These are phyloP conservation scores for Globisporangium parvum DNA, from an alignment of 352 stramenopile genomes.

Conservation along the genomic window DNA sequence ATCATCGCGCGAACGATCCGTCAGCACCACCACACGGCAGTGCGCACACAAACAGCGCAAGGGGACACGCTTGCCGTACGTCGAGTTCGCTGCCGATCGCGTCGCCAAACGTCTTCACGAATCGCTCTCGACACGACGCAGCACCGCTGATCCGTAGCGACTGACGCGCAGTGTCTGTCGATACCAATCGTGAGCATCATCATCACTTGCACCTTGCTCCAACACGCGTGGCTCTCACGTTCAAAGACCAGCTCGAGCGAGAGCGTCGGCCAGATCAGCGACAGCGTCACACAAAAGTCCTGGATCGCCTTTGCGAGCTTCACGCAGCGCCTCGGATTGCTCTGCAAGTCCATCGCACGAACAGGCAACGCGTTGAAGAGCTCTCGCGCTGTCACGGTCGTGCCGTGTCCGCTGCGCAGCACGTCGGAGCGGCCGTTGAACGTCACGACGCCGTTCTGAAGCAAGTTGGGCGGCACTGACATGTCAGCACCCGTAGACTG, in stretches of 20 bases:
- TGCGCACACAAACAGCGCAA: background rate
- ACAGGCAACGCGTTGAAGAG: conserved; percentile 66
- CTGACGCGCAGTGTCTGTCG: conserved; percentile 9
- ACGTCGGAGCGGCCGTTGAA: conserved; percentile 50
- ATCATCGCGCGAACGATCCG: background rate
- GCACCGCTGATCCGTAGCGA: conserved; percentile 11
- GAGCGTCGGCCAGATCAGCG: conserved; percentile 69
- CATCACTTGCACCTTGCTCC: background rate
- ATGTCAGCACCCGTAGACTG: background rate
- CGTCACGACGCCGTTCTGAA: conserved; percentile 38
- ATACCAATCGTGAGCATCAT: background rate
- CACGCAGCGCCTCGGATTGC: conserved; percentile 24
- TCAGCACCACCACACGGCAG: background rate
- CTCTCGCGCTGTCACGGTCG: conserved; percentile 34
- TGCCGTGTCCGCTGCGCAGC: conserved; percentile 34
- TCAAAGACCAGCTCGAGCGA: conserved; percentile 51
- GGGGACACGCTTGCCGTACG: conserved; percentile 11
- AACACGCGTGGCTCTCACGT: conserved; percentile 13
- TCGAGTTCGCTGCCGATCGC: conserved; percentile 35
- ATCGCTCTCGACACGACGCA: conserved; percentile 26
- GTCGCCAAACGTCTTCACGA: conserved; percentile 33
- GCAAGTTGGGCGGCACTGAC: background rate
- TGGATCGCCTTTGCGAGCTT: conserved; percentile 37
- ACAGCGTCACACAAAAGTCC: conserved; percentile 44
- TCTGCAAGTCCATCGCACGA: conserved; percentile 32